A percentile compares a stretch with the other conserved stretches of the same genome.
Evolutionary conservation across 768 basidiomycete species (phyloP).

Genomic region (Mycena galopus): DNA sequence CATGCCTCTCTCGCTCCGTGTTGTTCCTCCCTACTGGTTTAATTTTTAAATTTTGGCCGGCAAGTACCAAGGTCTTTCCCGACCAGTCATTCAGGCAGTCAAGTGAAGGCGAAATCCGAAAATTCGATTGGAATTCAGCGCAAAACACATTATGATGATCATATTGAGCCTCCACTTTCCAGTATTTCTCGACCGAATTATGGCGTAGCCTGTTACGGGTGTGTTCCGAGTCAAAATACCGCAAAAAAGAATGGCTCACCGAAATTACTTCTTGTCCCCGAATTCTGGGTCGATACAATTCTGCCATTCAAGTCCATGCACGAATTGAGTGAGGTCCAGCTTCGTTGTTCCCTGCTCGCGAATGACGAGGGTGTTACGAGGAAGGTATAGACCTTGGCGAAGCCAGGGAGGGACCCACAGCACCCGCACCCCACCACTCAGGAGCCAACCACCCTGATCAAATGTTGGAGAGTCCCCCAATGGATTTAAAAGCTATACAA

Average conservation of each 20-base stretch:
- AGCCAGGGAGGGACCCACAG: background rate
- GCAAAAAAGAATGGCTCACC: background rate
- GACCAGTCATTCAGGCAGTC: no score
- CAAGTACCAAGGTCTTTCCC: no score
- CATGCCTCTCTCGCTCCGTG: no score
- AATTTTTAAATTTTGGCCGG: no score
- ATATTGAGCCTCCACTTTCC: no score
- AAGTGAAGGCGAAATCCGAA: no score
- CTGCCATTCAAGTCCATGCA: background rate
- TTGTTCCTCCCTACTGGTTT: no score
- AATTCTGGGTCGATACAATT: conserved; percentile 1
- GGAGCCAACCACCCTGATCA: background rate
- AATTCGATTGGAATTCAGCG: no score
- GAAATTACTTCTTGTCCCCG: background rate
- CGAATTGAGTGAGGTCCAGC: background rate
- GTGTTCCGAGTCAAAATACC: no score
- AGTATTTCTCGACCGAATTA: no score
- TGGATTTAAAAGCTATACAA: background rate
- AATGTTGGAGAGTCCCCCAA: background rate
- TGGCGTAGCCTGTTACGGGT: no score
- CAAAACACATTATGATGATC: no score
- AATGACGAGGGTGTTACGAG: background rate
- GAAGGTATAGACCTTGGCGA: background rate
- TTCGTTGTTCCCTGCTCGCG: background rate
- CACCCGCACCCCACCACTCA: background rate